Evolutionary conservation across 192 early-diverging fungal species (phyloP), one percentile per base, ranked within the genome.

Genomic region (Coemansia sp.): DNA sequence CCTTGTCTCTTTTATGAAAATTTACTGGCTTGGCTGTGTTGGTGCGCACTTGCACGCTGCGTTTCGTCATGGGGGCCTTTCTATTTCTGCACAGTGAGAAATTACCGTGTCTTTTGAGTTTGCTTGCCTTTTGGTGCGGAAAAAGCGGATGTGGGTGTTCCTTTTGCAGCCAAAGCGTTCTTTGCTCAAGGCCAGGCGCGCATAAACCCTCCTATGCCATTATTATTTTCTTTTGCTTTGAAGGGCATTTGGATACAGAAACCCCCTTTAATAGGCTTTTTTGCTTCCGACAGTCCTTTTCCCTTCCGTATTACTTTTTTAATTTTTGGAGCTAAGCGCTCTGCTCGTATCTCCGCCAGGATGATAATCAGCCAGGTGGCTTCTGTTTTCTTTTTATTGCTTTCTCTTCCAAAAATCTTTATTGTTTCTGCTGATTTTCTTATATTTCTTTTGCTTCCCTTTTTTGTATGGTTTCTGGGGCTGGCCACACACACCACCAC

Each of bases 401-500:
- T 42, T 47, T 55, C 47, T 24, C 36, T 47, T 46, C 25, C 45
- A 13, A 14, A 29, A 6, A 29, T 30, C 50, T 28, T 48, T 61
- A 22, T 48, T 22, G 16, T 19, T 6, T 59, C 24, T 45, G 45
- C 24, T 23, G 10, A 20, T 14, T 14, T 59, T 19, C 29, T 48
- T 48, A 19, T 57, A 14, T 14, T 19, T 34, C 35, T 34, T 57
- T 57, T 39, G 10, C 13, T 22, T 57, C 10, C 36, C 8, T 23
- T 51, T 27, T 42, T 42, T 42, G 39, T 42, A 77, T 77, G 75
- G 51, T 65, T 62, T 59, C 45, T 46, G 39, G 39, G 39, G 39
- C 39, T 42, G 39, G 39, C 39, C 39, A 42, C 39, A 42, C 4
- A 42, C 39, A 42, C 9, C 39, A 42, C 39, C 6, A 61, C 28